phyloP scores from a whole-genome alignment of 352 stramenopile genomes.

The Phytophthora capsici region DNA sequence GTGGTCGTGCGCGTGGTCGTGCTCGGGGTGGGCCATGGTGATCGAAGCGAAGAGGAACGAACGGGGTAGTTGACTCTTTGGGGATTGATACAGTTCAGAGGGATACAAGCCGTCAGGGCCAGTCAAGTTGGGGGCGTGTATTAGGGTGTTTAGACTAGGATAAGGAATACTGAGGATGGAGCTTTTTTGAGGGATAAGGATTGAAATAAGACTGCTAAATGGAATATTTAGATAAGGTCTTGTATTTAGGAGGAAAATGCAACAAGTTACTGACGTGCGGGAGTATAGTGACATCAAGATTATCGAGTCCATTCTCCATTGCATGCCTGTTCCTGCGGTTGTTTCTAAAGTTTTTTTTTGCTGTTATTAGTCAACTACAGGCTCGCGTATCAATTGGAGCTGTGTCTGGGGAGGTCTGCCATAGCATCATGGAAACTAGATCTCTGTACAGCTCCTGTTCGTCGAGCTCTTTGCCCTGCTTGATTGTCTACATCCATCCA shows the following conservation, averaged over 20 bases:
- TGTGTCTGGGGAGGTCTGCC: neutral
- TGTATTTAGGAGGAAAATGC: neutral
- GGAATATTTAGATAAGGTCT: conserved; percentile 2
- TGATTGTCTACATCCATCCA: conserved; percentile 3
- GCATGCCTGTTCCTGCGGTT: no score
- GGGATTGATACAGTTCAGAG: conserved; percentile 19
- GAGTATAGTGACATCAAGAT: conserved; percentile 6
- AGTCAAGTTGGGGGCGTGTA: conserved; percentile 19
- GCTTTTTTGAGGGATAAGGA: neutral
- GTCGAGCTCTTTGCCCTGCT: neutral
- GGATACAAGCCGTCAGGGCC: conserved; percentile 10
- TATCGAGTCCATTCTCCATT: no score
- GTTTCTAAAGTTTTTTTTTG: conserved; percentile 16
- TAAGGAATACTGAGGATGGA: neutral
- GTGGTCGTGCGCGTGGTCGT: conserved; percentile 50
- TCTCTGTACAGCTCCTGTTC: conserved; percentile 8
- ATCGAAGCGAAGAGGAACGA: conserved; percentile 9
- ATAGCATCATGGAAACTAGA: neutral
- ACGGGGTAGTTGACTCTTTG: conserved; percentile 19
- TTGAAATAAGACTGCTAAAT: neutral
- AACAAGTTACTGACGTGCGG: neutral
- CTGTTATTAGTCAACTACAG: conserved; percentile 18
- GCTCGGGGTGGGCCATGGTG: conserved; percentile 55
- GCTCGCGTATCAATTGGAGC: neutral
- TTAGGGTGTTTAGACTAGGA: neutral